Base-by-base conservation (phyloP, 176 grass and related monocot genomes). In the Aegilops umbellulata region DNA sequence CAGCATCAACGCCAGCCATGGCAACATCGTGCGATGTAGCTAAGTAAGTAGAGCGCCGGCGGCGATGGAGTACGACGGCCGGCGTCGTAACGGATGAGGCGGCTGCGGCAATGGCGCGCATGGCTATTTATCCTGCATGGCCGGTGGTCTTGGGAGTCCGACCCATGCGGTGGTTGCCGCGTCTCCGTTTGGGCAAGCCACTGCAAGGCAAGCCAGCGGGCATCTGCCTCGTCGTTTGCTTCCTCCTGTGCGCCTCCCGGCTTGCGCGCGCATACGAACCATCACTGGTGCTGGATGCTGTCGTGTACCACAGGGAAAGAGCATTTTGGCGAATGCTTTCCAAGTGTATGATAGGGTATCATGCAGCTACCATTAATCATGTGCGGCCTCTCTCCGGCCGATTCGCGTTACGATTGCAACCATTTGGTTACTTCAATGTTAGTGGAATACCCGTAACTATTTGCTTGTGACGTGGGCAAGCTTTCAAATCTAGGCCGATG, bases 341-440 rank as follows among this genome's bases (percentile, higher is more conserved):
- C 64, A 72, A 12, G 31, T 15, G 53, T 46, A 26, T 83, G 80
- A 87, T 74, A 83, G 79, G 44, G 84, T 83, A 83, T 60, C 65
- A 57, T 78, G 79, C 84, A 79, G 69, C 79, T 73, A 79, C 79
- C 31, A 0, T 24, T 41, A 5, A 75, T 51, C 47, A 29, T 8
- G 23, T 4, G 35, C n/a, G 4, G 0, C 34, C 17, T 70, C 65
- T n/a, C 47, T 51, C 0, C 79, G 55, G 15, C 55, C 3, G 13
- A 20, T 84, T 72, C 27, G 31, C 3, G 3, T 10, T 20, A 4
- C 19, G 12, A 66, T 6, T 75, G 29, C 63, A 82, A 53, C 51
- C 76, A 4, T 7, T 10, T 10, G 44, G 42, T 14, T 46, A 46
- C 12, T 14, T 14, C 42, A 44, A 44, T 44, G 42, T 1, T 46